A percentile compares a stretch with the other conserved stretches of the same genome.
phyloP scores from a whole-genome alignment of 2,329 filamentous ascomycete species.

The Fusarium robinianum region DNA sequence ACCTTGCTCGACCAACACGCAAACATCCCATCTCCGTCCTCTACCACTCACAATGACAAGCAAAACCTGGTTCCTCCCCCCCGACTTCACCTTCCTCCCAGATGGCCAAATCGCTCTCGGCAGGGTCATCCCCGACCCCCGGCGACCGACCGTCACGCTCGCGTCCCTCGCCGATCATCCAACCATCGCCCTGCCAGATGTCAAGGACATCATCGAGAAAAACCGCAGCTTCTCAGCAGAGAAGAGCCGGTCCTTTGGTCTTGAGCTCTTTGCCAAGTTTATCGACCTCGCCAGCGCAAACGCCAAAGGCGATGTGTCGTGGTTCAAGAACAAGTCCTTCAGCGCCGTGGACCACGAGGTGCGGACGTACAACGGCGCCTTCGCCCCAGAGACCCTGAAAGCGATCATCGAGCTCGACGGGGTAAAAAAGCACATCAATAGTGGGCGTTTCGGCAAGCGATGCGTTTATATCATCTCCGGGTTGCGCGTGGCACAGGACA shows the following conservation, averaged over 20 bases:
- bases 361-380: not conserved
- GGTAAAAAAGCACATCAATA: not conserved
- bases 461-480: conserved; percentile 1
- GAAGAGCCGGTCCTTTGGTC: not conserved
- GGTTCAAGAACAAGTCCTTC: not conserved
- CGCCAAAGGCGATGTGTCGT: not conserved
- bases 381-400: not conserved
- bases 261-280: not conserved
- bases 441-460: conserved; percentile 1
- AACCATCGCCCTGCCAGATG: no score
- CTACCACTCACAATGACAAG: no score
- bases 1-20: no score
- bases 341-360: not conserved
- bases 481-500: not conserved
- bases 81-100: no score
- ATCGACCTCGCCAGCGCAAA: not conserved
- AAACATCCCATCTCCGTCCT: no score
- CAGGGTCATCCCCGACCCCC: no score
- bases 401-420: not conserved
- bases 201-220: no score
- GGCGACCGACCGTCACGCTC: no score
- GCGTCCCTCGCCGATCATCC: no score
- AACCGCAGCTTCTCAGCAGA: no score
- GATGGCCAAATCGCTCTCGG: no score
- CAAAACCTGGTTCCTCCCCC: no score